Evolutionary conservation across 495 filamentous ascomycete genomes (phyloP).

Genomic region (Lineolata rhizophorae): DNA sequence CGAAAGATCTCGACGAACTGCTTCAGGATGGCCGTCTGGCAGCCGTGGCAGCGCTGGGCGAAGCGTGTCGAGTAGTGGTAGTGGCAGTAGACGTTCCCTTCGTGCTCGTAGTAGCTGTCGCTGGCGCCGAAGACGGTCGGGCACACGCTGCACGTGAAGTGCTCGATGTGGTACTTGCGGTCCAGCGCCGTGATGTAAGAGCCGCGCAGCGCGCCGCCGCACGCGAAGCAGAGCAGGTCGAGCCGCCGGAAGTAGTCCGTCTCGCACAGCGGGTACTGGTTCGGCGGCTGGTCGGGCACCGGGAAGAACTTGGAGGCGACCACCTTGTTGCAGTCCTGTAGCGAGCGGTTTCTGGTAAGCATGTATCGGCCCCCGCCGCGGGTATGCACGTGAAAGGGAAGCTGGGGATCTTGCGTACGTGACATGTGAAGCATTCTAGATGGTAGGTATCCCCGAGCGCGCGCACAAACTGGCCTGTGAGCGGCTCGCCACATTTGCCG

Average conservation of each 20-base stretch:
- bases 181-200: conserved; percentile 98
- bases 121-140: conserved; percentile 93
- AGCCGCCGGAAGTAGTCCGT: conserved; percentile 93
- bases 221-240: conserved; percentile 75
- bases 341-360: too few species aligned
- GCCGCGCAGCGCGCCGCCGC: conserved; percentile 79
- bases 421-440: conserved; percentile 93
- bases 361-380: too few species aligned
- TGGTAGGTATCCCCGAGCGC: conserved; percentile 85
- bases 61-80: conserved; percentile 98
- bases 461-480: conserved; percentile 91
- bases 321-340: conserved; percentile 90
- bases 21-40: conserved; percentile 93
- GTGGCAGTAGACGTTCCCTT: conserved; percentile 90
- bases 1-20: conserved; percentile 98
- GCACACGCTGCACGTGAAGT: conserved; percentile 96
- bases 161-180: conserved; percentile 95
- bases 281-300: conserved; percentile 68
- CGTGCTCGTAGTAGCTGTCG: conserved; percentile 97
- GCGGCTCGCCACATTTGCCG: conserved; percentile 64
- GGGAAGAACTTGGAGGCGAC: conserved; percentile 99
- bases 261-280: conserved; percentile 90
- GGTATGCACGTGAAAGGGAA: too few species aligned
- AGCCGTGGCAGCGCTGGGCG: conserved; percentile 88
- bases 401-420: conserved; percentile 37